phyloP scores from a whole-genome alignment of 1,284 basidiomycete species.

The Trametes pubescens region DNA sequence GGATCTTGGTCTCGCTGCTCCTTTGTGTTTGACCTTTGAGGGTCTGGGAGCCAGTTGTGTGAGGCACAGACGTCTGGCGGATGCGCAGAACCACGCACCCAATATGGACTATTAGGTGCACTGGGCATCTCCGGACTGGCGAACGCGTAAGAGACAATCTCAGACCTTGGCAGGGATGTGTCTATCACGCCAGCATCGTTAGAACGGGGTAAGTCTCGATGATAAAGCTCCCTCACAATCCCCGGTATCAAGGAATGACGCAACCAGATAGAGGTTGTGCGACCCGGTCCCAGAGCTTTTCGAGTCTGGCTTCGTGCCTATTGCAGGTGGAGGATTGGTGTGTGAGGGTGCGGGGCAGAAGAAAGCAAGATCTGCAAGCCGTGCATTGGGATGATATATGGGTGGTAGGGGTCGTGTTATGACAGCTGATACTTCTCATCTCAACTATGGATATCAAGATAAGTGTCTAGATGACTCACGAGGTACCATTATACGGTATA shows the following conservation, averaged over 20 bases:
- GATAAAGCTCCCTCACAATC: constrained; percentile 56
- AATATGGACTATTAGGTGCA: constrained; percentile 26
- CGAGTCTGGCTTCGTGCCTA: constrained; percentile 28
- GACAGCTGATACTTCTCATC: constrained; percentile 44
- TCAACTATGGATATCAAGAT: constrained; percentile 15
- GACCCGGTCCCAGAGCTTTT: constrained; percentile 33
- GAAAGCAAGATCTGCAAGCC: constrained; percentile 56
- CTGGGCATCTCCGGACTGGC: constrained; percentile 15
- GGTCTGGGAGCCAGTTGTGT: not conserved
- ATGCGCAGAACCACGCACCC: constrained; percentile 37
- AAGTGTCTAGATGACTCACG: constrained; percentile 16
- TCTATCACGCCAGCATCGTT: constrained; percentile 24
- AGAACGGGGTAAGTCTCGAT: not conserved
- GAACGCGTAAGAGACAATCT: constrained; percentile 38
- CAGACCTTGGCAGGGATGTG: constrained; percentile 40
- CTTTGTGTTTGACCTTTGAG: constrained; percentile 46
- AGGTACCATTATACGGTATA: constrained; percentile 45
- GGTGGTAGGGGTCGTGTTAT: constrained; percentile 56
- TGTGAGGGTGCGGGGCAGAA: constrained; percentile 48
- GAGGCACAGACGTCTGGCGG: not conserved
- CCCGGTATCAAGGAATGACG: constrained; percentile 63
- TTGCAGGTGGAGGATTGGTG: constrained; percentile 33
- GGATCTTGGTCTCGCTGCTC: constrained; percentile 49
- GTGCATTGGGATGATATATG: constrained; percentile 45
- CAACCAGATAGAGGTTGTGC: constrained; percentile 54